A percentile compares a stretch with the other conserved stretches of the same genome.
Evolutionary conservation across 2,329 filamentous ascomycete genomes (phyloP).

Genomic region (Penicillium sumatraense): DNA sequence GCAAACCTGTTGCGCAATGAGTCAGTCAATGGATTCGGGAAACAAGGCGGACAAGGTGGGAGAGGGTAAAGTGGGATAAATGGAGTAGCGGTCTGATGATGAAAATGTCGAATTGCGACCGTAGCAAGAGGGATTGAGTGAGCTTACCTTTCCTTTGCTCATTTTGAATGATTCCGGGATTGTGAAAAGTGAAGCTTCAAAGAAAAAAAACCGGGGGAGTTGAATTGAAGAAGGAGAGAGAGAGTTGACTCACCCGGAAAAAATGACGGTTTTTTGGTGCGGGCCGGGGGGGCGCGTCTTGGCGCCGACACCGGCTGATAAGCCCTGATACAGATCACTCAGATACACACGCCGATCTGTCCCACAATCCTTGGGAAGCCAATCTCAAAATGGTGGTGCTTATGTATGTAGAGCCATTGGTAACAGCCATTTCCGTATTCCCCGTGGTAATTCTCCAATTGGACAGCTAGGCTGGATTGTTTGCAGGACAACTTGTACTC

Average conservation of each 20-base stretch:
- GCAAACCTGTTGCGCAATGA: constrained; percentile 34
- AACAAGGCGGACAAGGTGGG: constrained; percentile 7
- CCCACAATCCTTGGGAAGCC: background rate
- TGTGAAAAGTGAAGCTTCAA: constrained; percentile 5
- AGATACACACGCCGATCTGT: background rate
- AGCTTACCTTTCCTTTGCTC: constrained; percentile 32
- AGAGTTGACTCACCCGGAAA: constrained; percentile 28
- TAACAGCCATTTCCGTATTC: background rate
- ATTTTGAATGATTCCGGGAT: constrained; percentile 23
- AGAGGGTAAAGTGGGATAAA: constrained; percentile 10
- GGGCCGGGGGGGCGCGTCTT: constrained; percentile 26
- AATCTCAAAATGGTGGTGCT: too few species aligned
- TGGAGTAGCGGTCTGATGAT: constrained; percentile 21
- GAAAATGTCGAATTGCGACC: background rate
- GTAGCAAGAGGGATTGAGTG: constrained; percentile 9
- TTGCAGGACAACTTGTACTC: background rate
- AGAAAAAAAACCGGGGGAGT: background rate
- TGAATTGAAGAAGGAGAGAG: constrained; percentile 17
- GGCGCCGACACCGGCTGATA: constrained; percentile 29
- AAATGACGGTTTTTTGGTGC: constrained; percentile 28
- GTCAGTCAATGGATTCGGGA: constrained; percentile 17
- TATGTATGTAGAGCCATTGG: too few species aligned
- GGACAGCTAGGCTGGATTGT: background rate
- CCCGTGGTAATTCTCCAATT: background rate
- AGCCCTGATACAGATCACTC: constrained; percentile 9